These are phyloP conservation scores for Ambrosiella beaveri DNA, from an alignment of 2,329 filamentous ascomycete species.

Conservation along the genomic window DNA sequence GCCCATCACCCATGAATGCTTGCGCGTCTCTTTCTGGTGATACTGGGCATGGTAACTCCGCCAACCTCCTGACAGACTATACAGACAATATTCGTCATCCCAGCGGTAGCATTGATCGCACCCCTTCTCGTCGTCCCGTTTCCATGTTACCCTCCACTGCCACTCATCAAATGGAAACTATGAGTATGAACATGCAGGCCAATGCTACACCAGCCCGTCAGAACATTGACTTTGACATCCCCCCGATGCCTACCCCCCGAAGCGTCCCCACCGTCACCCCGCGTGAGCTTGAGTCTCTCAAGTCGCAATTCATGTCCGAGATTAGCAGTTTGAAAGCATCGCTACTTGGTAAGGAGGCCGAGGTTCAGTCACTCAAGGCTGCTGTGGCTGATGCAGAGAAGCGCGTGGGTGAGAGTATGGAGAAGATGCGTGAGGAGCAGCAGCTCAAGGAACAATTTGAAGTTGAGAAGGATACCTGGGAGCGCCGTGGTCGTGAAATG, in stretches of 20 bases:
- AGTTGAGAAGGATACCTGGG: conserved; percentile 66
- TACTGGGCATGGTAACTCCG: conserved; percentile 34
- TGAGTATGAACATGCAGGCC: conserved; percentile 15
- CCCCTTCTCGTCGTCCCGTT: conserved; percentile 20
- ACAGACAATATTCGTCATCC: conserved; percentile 50
- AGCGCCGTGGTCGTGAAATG: conserved; percentile 71
- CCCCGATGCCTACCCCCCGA: conserved; percentile 80
- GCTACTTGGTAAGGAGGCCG: conserved; percentile 80
- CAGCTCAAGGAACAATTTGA: conserved; percentile 52
- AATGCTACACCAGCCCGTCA: conserved; percentile 31
- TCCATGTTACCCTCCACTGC: conserved; percentile 13
- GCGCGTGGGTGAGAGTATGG: conserved; percentile 70
- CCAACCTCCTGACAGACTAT: conserved; percentile 73
- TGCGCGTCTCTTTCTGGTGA: conserved; percentile 29
- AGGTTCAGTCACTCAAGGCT: conserved; percentile 71
- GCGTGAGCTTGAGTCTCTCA: conserved; percentile 79
- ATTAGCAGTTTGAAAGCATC: conserved; percentile 90
- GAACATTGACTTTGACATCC: conserved; percentile 62
- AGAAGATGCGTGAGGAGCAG: conserved; percentile 65
- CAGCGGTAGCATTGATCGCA: conserved; percentile 12
- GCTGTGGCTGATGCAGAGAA: conserved; percentile 83
- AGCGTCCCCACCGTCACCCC: conserved; percentile 83
- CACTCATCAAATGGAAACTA: background rate
- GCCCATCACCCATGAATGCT: conserved; percentile 23
- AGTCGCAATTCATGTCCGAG: conserved; percentile 78